Base-by-base conservation (phyloP, 106 monocot species). In the Phalaenopsis equestris region DNA sequence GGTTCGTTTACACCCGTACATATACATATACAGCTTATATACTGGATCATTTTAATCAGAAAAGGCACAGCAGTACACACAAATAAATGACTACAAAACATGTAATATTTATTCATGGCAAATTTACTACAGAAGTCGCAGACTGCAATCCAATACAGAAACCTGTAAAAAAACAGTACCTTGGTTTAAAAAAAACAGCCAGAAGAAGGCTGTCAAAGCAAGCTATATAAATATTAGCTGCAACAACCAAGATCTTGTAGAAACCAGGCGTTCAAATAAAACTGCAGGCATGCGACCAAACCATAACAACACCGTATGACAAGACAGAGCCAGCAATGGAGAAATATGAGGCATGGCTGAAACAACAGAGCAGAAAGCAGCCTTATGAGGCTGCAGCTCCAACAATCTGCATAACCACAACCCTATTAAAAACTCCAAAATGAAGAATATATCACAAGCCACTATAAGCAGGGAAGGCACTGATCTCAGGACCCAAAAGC, bases 241-340 rank as follows among this genome's bases (percentile, higher is more conserved):
- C 85, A 76, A 76, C 55, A 15, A 78, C 85, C 85, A 80, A 78
- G 75, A 79, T 84, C 85, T 77, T 46, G 38, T 68, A 56, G 37
- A 79, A 77, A 80, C 41, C 77, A 75, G 84, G 83, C 82, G 55
- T 75, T 75, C 56, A 85, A 88, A 83, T 49, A 82, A 82, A 39
- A 70, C 70, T 39, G 82, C 88, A 75, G 76, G 70, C 86, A 90
- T 86, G 90, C 88, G 86, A 88, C 88, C 74, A 43, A 70, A 70
- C 37, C 30, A 30, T 30, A 30, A 30, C 30, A 30, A 30, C 30
- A 30, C 30, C 30, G 30, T 30, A 30, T 36, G 38, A 70, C 8
- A 65, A 15, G n/a, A 75, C 57, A 75, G n/a, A 24, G 64, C 37
- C 52, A 48, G 49, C 17, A 19, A 48, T 52, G 77, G 75, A 77